phyloP scores from a whole-genome alignment of 345 rosid species.

The Aurinia saxatilis region DNA sequence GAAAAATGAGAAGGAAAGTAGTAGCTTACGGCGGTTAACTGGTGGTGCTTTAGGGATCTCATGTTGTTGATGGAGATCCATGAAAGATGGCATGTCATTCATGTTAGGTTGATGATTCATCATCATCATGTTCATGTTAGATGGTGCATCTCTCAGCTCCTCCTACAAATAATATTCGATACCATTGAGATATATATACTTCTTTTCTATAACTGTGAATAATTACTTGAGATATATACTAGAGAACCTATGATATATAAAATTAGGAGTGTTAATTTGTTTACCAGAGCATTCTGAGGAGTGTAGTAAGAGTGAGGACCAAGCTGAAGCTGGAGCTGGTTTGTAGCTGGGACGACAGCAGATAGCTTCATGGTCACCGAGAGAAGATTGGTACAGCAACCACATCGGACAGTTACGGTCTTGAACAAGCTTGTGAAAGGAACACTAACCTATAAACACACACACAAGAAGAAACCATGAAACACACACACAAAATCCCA shows the following conservation, averaged over 20 bases:
- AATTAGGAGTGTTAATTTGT: neutral
- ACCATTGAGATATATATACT: neutral
- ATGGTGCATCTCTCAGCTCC: slow-evolving; percentile 65
- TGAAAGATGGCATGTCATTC: slow-evolving; percentile 32
- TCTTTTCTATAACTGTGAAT: neutral
- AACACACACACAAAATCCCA: no score
- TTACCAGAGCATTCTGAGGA: slow-evolving; percentile 71
- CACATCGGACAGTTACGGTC: slow-evolving; percentile 93
- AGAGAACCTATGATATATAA: neutral
- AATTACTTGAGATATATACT: neutral
- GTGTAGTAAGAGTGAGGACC: slow-evolving; percentile 70
- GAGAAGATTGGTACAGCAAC: slow-evolving; percentile 88
- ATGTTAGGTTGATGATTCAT: slow-evolving; percentile 59
- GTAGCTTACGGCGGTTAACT: slow-evolving; percentile 73
- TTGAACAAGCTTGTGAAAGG: slow-evolving; percentile 95
- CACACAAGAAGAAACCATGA: no score
- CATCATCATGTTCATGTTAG: slow-evolving; percentile 59
- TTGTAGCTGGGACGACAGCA: slow-evolving; percentile 56
- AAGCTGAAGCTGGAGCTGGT: slow-evolving; percentile 59
- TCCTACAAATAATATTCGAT: slow-evolving; percentile 40
- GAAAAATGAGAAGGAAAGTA: neutral
- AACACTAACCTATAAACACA: slow-evolving; percentile 77
- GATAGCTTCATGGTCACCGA: slow-evolving; percentile 81
- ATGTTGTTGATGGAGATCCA: slow-evolving; percentile 42
- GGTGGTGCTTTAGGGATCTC: slow-evolving; percentile 68